Base-by-base conservation (phyloP, 1,284 basidiomycete genomes). In the Marasmius fiardii region DNA sequence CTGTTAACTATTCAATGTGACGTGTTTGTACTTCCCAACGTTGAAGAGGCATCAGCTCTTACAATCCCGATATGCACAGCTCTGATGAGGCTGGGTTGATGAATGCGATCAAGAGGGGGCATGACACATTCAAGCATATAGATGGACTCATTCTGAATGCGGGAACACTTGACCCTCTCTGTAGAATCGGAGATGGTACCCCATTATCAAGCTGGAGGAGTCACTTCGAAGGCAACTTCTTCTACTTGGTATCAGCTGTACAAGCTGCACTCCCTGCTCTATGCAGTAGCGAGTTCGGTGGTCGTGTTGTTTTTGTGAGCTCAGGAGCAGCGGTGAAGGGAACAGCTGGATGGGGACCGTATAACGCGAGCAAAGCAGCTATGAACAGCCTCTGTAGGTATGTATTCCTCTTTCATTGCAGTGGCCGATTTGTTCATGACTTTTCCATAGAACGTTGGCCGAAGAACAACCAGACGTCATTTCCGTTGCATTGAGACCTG, bases 101-200 rank as follows among this genome's bases (percentile, higher is more conserved):
- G 18, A 61, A 69, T 14, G 83, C 83, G 24, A 77, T 91, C 56
- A 58, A 65, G 20, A 68, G 67, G 3, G 82, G 76, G 12, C 64
- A 74, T 48, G 72, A 77, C 50, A 79, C 67, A 21, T 90, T 82
- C 65, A 75, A 82, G 12, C 72, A 77, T 49, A 74, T 95, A 58
- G 90, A 95, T 66, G 85, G 77, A 18, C 72, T 95, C 52, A 73
- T 95, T 50, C 78, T 95, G 57, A 94, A 93, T 61, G 93, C 93
- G 7, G 93, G 82, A 10, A 79, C 81, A 0, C 69, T 93, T 35
- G 79, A 76, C 43, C 83, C 84, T 21, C 63, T 85, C 26, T 71
- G 74, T 58, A 68, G 68, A 28, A 72, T 80, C 43, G 71, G 67
- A 24, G 73, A 75, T 57, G 65, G 68, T 49, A 71, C 71, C 2